Conservation (phyloP, 306 rosid species). For the Pterocarpus santalinus region DNA sequence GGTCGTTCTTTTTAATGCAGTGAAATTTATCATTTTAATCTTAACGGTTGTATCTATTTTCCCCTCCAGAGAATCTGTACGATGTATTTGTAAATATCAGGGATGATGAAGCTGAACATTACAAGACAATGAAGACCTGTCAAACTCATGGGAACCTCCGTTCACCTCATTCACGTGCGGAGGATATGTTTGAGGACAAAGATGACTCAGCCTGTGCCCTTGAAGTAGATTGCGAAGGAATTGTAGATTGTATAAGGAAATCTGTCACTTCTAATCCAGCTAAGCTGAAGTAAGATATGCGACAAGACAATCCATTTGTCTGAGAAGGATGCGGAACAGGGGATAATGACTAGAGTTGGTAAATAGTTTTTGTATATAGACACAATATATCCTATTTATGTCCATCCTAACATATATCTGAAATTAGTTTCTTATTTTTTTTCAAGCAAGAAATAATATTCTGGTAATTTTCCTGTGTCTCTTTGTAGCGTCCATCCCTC, state of each 20-base stretch:
- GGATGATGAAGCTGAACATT: slow-evolving; percentile 98
- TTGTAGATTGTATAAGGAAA: slow-evolving; percentile 83
- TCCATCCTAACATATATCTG: not conserved
- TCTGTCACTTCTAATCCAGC: slow-evolving; percentile 65
- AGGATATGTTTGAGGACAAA: slow-evolving; percentile 50
- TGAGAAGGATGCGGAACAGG: not conserved
- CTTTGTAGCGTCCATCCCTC: too few relatives aligned
- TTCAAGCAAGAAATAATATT: too few relatives aligned
- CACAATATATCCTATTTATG: slow-evolving; percentile 24
- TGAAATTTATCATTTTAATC: not conserved
- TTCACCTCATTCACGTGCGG: slow-evolving; percentile 82
- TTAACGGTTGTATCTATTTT: too few relatives aligned
- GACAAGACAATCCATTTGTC: slow-evolving; percentile 18
- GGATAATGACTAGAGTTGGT: slow-evolving; percentile 44
- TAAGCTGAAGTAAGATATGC: slow-evolving; percentile 44
- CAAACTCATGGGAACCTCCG: slow-evolving; percentile 90
- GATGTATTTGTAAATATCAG: slow-evolving; percentile 88
- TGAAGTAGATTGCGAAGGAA: slow-evolving; percentile 79
- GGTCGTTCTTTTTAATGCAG: not conserved
- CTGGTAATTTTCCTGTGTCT: too few relatives aligned
- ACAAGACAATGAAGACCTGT: slow-evolving; percentile 98
- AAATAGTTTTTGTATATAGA: slow-evolving; percentile 33
- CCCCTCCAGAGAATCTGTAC: slow-evolving; percentile 73
- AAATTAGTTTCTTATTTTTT: too few relatives aligned
- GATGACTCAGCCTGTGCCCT: slow-evolving; percentile 45